Evolutionary conservation across 2,329 filamentous ascomycete genomes (phyloP), one percentile per base, ranked within the genome.

Genomic region (Zymoseptoria tritici): DNA sequence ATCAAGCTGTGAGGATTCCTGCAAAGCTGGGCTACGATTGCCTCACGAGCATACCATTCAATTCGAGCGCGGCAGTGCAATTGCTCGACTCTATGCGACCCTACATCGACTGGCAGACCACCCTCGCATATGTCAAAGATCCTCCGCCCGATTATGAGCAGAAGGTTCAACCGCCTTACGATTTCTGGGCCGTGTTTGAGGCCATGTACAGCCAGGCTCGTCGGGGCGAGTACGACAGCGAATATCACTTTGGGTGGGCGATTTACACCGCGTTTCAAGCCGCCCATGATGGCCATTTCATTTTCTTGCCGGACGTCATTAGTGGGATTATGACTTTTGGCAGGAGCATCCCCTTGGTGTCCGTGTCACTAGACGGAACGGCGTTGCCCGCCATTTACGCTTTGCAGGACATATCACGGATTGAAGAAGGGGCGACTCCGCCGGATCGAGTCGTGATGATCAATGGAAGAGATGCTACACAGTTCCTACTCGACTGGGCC

Each of bases 271-370:
- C 83, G 5, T 75, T 85, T 26, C 76, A 77, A 21, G 76, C 75
- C 1, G 81, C 83, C 3, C 83, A 88, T 64, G 86, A 89, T 67
- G 84, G 85, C 0, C 86, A 89, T 67, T 84, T 86, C 57, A 73
- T 76, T 20, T 85, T 79, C 67, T 72, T 79, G 9, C 80, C 81
- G 3, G 80, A 83, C 62, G n/a, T n/a, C n/a, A 73, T 85, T n/a
- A 79, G 77, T 51, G 77, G 68, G 0, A 67, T 80, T 0, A 83
- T 85, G 71, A 77, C 69, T 63, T 85, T 67, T 64, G 77, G 76
- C 5, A 75, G 80, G 8, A 72, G 74, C 36, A 67, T 80, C 66
- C 73, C 76, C 56, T 66, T 87, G 0, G 81, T 86, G 0, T 86
- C 84, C 0, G 77, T 86, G 9, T 87, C 84, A 2, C 64, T 73